Evolutionary conservation across 176 grass and related monocot species (phyloP).

Genomic region (Thinopyrum elongatum): DNA sequence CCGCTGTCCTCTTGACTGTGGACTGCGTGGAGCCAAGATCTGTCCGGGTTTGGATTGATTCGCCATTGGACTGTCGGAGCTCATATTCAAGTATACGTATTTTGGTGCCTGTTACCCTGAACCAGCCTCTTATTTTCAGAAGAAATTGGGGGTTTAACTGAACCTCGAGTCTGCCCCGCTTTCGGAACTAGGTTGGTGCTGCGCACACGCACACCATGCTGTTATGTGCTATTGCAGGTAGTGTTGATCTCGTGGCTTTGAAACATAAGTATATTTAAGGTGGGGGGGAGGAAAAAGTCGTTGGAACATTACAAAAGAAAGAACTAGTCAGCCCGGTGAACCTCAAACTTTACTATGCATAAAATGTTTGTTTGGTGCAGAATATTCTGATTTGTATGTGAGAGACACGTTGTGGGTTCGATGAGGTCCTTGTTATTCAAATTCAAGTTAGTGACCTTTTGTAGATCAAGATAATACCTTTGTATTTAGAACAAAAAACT

Average conservation of each 20-base stretch:
- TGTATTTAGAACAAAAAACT: background rate
- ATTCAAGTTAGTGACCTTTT: background rate
- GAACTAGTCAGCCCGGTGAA: background rate
- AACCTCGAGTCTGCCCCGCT: background rate
- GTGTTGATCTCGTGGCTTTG: background rate
- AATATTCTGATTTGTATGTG: background rate
- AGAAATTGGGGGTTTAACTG: background rate
- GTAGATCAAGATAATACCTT: background rate
- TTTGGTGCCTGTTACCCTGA: background rate
- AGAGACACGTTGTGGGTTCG: background rate
- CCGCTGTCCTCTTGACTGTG: background rate
- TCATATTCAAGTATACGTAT: background rate
- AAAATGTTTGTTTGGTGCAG: background rate
- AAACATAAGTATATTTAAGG: background rate
- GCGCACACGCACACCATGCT: background rate
- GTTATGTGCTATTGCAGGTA: background rate
- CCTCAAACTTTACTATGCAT: background rate
- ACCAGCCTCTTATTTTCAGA: background rate
- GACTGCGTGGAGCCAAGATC: background rate
- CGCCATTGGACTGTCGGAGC: background rate
- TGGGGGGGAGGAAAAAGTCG: background rate
- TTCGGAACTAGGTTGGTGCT: background rate
- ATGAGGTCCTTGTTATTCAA: slow-evolving; percentile 17
- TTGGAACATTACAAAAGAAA: background rate
- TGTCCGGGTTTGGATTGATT: background rate